Conservation (phyloP, 1,284 basidiomycete species). For the Rhodotorula sp. region DNA sequence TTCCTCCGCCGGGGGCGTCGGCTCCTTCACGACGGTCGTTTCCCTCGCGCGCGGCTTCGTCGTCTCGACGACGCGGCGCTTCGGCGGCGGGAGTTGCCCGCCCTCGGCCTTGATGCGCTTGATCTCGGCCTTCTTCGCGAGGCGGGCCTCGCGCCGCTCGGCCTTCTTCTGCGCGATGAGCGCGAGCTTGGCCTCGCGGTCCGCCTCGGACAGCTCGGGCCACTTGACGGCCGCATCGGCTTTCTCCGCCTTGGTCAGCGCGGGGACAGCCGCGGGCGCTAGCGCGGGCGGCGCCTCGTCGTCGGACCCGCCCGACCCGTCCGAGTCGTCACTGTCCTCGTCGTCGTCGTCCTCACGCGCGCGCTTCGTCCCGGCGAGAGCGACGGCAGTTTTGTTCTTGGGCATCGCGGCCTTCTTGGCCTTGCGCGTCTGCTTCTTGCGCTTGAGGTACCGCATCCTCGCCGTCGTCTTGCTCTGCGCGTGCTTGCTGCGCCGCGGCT, state of each 20-base stretch:
- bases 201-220: constrained; percentile 17
- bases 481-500: constrained; percentile 28
- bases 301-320: too few species aligned
- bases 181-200: constrained; percentile 26
- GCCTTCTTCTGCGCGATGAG: constrained; percentile 44
- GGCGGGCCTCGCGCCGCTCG: constrained; percentile 22
- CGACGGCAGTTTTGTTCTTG: constrained; percentile 1
- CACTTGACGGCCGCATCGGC: constrained; percentile 13
- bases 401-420: constrained; percentile 47
- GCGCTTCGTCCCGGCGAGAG: constrained; percentile 6
- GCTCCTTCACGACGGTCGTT: constrained; percentile 15
- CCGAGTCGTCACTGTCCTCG: constrained; percentile 27
- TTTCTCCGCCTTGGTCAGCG: neutral
- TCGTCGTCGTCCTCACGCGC: constrained; percentile 24
- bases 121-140: constrained; percentile 46
- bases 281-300: neutral
- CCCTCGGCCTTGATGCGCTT: constrained; percentile 53
- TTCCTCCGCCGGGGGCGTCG: constrained; percentile 2
- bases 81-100: constrained; percentile 32
- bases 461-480: constrained; percentile 58
- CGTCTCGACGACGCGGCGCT: constrained; percentile 19
- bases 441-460: constrained; percentile 66
- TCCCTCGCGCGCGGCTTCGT: constrained; percentile 5
- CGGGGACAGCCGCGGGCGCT: neutral
- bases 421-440: constrained; percentile 64